Conservation (phyloP, 169 alveolate genomes). For the Eimeria sp. region DNA sequence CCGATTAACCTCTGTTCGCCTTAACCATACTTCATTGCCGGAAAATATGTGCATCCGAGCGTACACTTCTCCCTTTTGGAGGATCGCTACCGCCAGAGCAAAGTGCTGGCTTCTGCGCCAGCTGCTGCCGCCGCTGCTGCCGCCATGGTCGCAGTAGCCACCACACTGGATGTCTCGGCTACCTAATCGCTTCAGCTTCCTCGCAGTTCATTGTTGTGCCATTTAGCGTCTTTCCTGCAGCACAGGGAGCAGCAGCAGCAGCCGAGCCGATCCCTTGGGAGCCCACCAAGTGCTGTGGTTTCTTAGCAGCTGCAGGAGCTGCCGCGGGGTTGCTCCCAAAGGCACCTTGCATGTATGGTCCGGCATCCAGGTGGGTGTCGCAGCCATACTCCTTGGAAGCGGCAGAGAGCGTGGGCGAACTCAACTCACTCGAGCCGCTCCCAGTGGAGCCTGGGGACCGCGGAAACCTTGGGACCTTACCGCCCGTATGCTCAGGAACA, state of each 20-base stretch:
- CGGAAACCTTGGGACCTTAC: slow-evolving; percentile 60
- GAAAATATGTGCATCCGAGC: slow-evolving; percentile 69
- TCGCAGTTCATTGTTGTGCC: slow-evolving; percentile 79
- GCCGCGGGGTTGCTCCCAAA: slow-evolving; percentile 80
- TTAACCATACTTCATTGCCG: slow-evolving; percentile 52
- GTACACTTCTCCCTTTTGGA: slow-evolving; percentile 47
- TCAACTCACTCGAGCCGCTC: slow-evolving; percentile 62
- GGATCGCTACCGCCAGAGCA: slow-evolving; percentile 75
- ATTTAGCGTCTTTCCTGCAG: slow-evolving; percentile 74
- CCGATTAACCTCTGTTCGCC: slow-evolving; percentile 3
- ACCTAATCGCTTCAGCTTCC: slow-evolving; percentile 80
- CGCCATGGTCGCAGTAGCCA: slow-evolving; percentile 79
- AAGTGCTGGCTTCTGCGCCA: slow-evolving; percentile 79
- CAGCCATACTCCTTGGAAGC: slow-evolving; percentile 69
- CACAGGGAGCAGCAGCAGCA: slow-evolving; percentile 81
- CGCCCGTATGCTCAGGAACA: slow-evolving; percentile 53
- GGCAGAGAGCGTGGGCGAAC: slow-evolving; percentile 73
- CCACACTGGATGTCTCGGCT: slow-evolving; percentile 80
- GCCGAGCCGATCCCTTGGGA: slow-evolving; percentile 80
- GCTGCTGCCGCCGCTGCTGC: slow-evolving; percentile 83
- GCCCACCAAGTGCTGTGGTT: slow-evolving; percentile 80
- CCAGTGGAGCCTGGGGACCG: slow-evolving; percentile 71
- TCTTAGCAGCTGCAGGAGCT: slow-evolving; percentile 77
- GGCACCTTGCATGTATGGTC: slow-evolving; percentile 79
- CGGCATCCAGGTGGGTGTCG: slow-evolving; percentile 54